phyloP scores from a whole-genome alignment of 805 yeast genomes.

The Debaryomyces maramus region DNA sequence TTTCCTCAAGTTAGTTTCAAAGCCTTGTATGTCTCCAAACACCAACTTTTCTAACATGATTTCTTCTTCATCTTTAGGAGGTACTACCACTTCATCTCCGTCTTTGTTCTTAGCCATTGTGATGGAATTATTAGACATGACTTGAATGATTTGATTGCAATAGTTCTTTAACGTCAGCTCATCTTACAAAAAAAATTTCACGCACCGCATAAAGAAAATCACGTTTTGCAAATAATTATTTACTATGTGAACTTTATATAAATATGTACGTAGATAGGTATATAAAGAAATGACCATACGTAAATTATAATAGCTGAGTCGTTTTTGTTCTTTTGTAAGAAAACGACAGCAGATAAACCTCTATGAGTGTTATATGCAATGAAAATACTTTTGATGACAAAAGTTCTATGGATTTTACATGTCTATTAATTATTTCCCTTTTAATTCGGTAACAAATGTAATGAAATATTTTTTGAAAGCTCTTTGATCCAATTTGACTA shows the following conservation, averaged over 20 bases:
- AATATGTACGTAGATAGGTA: background rate
- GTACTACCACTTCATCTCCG: slow-evolving; percentile 33
- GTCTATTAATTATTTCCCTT: slow-evolving; percentile 18
- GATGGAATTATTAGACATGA: background rate
- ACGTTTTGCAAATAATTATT: background rate
- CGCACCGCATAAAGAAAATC: slow-evolving; percentile 4
- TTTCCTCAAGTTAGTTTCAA: slow-evolving; percentile 61
- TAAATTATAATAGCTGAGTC: too few relatives aligned
- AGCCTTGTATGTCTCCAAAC: slow-evolving; percentile 83
- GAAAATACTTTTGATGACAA: background rate
- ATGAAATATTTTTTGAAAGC: slow-evolving; percentile 72
- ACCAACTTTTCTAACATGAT: slow-evolving; percentile 74
- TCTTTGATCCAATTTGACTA: slow-evolving; percentile 57
- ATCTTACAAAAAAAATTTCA: slow-evolving; percentile 6
- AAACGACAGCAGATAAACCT: background rate
- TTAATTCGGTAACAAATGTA: slow-evolving; percentile 36
- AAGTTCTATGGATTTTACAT: background rate
- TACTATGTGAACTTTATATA: background rate
- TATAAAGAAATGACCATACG: too few relatives aligned
- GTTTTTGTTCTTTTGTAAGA: too few relatives aligned
- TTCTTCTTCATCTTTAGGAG: slow-evolving; percentile 87
- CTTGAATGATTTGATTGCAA: slow-evolving; percentile 1
- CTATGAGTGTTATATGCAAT: background rate
- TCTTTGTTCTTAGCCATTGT: slow-evolving; percentile 12
- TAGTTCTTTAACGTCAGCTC: slow-evolving; percentile 1